Percentiles rank a stretch among this genome's conserved stretches.
Evolutionary conservation across 208 protist genomes (phyloP).

Genomic region (Wallacemonas sp.): DNA sequence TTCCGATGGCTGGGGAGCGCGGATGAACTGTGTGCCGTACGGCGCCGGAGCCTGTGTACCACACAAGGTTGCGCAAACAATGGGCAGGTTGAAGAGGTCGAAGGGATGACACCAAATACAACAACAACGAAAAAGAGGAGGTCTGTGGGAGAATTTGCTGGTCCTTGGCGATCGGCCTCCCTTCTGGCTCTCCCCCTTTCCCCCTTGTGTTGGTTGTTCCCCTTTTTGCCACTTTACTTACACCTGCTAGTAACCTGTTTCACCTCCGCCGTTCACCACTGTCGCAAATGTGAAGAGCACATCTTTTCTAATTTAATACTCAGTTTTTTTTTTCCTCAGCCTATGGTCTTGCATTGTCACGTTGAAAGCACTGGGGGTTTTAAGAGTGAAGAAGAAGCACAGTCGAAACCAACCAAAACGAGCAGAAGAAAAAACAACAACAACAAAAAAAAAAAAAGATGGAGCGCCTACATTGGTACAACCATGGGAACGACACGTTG

Average conservation of each 20-base stretch:
- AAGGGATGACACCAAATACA: neutral
- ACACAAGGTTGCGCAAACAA: neutral
- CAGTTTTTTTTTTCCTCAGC: neutral
- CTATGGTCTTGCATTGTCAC: neutral
- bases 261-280: neutral
- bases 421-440: neutral
- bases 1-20: neutral
- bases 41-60: neutral
- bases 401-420: neutral
- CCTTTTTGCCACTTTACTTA: neutral
- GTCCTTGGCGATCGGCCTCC: too few species aligned
- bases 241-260: neutral
- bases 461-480: too few species aligned
- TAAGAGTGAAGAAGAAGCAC: neutral
- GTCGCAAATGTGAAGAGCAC: slow-evolving; percentile 4
- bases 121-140: neutral
- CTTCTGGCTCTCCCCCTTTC: too few species aligned
- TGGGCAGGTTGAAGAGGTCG: neutral
- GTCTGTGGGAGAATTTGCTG: too few species aligned
- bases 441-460: slow-evolving; percentile 7
- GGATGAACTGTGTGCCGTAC: too few species aligned
- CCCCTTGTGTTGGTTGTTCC: too few species aligned
- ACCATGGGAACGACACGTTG: too few species aligned
- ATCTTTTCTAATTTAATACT: neutral
- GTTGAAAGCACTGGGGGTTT: neutral